Conservation (phyloP, 805 yeast genomes). For the Lipomyces spencermartinsiae region DNA sequence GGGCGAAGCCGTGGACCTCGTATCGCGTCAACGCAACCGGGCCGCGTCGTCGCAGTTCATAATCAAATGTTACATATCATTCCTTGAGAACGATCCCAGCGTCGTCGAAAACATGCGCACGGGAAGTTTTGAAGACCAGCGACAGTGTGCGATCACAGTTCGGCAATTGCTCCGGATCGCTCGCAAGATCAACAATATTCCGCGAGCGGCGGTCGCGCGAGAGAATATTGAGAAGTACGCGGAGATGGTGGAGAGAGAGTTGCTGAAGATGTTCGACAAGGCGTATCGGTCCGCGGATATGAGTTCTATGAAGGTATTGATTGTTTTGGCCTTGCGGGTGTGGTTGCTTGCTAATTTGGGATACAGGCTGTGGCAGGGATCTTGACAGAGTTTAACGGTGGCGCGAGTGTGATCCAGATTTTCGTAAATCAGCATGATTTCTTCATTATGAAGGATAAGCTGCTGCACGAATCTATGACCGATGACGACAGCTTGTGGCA, state of each 20-base stretch:
- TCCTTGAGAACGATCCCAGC: constrained; percentile 61
- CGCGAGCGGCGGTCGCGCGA: constrained; percentile 43
- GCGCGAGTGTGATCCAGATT: constrained; percentile 77
- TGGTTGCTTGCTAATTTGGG: neutral
- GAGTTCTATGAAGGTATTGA: constrained; percentile 68
- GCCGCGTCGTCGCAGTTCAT: constrained; percentile 74
- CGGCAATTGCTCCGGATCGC: constrained; percentile 70
- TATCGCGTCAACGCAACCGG: constrained; percentile 74
- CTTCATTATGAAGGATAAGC: constrained; percentile 59
- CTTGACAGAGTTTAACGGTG: constrained; percentile 81
- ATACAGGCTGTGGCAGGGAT: constrained; percentile 58
- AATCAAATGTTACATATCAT: constrained; percentile 77
- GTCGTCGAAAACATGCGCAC: constrained; percentile 66
- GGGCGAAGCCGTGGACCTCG: constrained; percentile 69
- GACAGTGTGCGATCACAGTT: constrained; percentile 71
- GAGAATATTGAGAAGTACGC: constrained; percentile 70
- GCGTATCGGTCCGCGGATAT: constrained; percentile 76
- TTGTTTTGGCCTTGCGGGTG: constrained; percentile 36
- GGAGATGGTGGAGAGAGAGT: constrained; percentile 72
- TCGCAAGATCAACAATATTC: constrained; percentile 55
- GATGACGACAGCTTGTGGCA: constrained; percentile 57
- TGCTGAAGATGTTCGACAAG: constrained; percentile 71
- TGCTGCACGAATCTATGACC: constrained; percentile 46
- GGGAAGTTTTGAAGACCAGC: constrained; percentile 59
- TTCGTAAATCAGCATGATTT: constrained; percentile 81